Conservation (phyloP, 129 eudicot genomes). For the Daucus carota region DH1_v3.0 NC_030385.2:41810001-41810500, state of each 20-base stretch:
- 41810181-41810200: not conserved
- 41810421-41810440: too few relatives aligned
- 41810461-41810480: not conserved
- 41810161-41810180: not conserved
- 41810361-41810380: not conserved
- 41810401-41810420: not conserved
- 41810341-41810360: not conserved
- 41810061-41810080: not conserved
- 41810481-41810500: slow-evolving; percentile 4
- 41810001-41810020: not conserved
- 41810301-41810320: not conserved
- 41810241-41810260: not conserved
- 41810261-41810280: too few relatives aligned
- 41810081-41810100: not conserved
- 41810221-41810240: not conserved
- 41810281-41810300: not conserved
- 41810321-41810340: not conserved
- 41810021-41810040: not conserved
- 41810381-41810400: not conserved
- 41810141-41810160: not conserved
- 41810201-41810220: not conserved
- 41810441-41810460: too few relatives aligned
- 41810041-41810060: not conserved
- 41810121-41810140: not conserved
- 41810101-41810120: not conserved